phyloP scores from a whole-genome alignment of 2,329 filamentous ascomycete genomes.

The Aspergillus sojae region DNA sequence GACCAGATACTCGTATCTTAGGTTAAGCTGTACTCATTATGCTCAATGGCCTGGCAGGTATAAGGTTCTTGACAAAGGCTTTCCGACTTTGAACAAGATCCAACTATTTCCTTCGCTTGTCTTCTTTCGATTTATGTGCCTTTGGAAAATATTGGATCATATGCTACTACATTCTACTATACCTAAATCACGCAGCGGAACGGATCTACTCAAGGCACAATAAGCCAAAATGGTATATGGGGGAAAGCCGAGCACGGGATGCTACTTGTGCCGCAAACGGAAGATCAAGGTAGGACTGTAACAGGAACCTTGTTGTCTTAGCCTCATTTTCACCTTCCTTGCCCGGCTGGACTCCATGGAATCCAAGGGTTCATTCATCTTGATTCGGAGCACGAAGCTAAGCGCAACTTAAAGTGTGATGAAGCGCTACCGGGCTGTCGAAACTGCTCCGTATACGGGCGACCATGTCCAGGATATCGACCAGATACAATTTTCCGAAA shows the following conservation, averaged over 20 bases:
- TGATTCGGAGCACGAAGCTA: conserved; percentile 12
- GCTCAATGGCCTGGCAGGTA: conserved; percentile 15
- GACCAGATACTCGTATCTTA: neutral
- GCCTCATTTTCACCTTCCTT: neutral
- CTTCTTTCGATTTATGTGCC: neutral
- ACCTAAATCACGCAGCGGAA: neutral
- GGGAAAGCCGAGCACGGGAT: conserved; percentile 43
- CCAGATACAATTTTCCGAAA: conserved; percentile 38
- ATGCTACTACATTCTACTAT: neutral
- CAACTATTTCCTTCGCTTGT: neutral
- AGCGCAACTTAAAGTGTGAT: conserved; percentile 34
- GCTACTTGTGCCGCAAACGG: conserved; percentile 42
- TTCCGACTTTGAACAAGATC: neutral
- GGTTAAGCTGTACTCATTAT: conserved; percentile 6
- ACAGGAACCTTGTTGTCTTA: neutral
- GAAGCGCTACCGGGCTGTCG: conserved; percentile 39
- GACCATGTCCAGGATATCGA: conserved; percentile 42
- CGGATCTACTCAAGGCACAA: neutral
- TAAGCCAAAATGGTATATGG: conserved; percentile 42
- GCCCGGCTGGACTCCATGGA: neutral
- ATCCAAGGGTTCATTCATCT: neutral
- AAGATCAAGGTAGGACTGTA: conserved; percentile 41
- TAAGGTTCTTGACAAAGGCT: conserved; percentile 4
- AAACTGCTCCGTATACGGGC: conserved; percentile 40
- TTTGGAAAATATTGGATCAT: neutral